Evolutionary conservation across 1,139 yeast species (phyloP).

Genomic region (Lodderomyces jiufengensis): DNA sequence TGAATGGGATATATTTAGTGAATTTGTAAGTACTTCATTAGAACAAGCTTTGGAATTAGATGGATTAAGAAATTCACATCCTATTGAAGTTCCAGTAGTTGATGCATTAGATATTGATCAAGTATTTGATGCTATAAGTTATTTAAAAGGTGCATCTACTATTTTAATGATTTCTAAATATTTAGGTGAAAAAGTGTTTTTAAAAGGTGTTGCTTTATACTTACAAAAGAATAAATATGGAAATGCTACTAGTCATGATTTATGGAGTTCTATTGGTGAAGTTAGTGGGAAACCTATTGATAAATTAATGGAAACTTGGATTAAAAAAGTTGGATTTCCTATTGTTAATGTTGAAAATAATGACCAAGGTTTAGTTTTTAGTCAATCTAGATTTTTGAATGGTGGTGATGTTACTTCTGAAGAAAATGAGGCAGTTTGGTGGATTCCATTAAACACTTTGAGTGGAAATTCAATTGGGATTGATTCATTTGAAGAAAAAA

Average conservation of each 20-base stretch:
- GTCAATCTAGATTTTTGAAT: slow-evolving; percentile 72
- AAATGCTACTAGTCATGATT: slow-evolving; percentile 75
- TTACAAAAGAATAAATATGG: slow-evolving; percentile 67
- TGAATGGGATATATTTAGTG: slow-evolving; percentile 83
- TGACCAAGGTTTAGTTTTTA: slow-evolving; percentile 45
- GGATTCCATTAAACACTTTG: slow-evolving; percentile 62
- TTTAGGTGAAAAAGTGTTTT: slow-evolving; percentile 62
- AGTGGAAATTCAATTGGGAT: slow-evolving; percentile 19
- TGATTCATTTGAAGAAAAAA: slow-evolving; percentile 23
- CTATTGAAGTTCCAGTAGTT: slow-evolving; percentile 80
- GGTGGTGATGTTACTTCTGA: slow-evolving; percentile 76
- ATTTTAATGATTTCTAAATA: slow-evolving; percentile 69
- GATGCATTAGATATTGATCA: slow-evolving; percentile 82
- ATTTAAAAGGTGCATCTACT: slow-evolving; percentile 76
- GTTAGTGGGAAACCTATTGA: slow-evolving; percentile 74
- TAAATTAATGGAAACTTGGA: slow-evolving; percentile 77
- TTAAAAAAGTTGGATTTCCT: slow-evolving; percentile 82
- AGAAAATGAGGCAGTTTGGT: slow-evolving; percentile 71
- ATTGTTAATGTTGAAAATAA: slow-evolving; percentile 53
- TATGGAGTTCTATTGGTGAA: slow-evolving; percentile 73
- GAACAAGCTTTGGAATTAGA: slow-evolving; percentile 72
- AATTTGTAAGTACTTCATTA: slow-evolving; percentile 62
- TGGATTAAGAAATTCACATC: slow-evolving; percentile 73
- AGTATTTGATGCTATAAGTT: slow-evolving; percentile 80
- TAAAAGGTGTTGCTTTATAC: slow-evolving; percentile 69